Percentiles rank a stretch among this genome's conserved stretches.
These are phyloP conservation scores for Gossypium trilobum DNA, from an alignment of 441 rosid species.

Conservation along the genomic window DNA sequence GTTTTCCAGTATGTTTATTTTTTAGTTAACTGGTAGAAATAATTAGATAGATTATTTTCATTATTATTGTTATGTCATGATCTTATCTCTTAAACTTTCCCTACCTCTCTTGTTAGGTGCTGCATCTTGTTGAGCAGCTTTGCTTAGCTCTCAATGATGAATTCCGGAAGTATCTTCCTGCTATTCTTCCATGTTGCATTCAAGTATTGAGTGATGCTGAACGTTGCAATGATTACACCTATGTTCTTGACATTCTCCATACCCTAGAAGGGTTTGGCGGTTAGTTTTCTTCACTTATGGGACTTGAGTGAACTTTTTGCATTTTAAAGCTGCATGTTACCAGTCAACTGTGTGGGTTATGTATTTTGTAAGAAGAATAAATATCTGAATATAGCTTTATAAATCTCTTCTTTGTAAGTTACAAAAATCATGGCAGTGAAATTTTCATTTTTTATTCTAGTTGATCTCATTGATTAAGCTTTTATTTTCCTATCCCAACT, in stretches of 20 bases:
- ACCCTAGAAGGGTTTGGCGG: slow-evolving; percentile 97
- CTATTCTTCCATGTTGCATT: slow-evolving; percentile 91
- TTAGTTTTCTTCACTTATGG: slow-evolving; percentile 40
- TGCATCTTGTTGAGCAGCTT: slow-evolving; percentile 97
- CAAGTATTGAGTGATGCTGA: slow-evolving; percentile 97
- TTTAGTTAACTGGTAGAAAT: background rate
- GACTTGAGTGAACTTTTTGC: background rate
- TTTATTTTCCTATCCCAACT: background rate
- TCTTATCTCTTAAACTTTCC: slow-evolving; percentile 17
- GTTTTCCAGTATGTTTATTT: slow-evolving; percentile 60
- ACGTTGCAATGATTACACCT: slow-evolving; percentile 75
- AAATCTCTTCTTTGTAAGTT: background rate
- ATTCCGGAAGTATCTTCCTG: slow-evolving; percentile 90
- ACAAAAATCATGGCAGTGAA: background rate
- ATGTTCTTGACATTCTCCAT: slow-evolving; percentile 90
- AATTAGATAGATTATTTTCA: slow-evolving; percentile 11
- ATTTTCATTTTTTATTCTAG: background rate
- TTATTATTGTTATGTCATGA: slow-evolving; percentile 10
- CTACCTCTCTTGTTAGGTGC: slow-evolving; percentile 44
- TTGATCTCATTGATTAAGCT: background rate
- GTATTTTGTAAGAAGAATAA: slow-evolving; percentile 5
- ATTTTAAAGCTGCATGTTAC: background rate
- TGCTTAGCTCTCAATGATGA: slow-evolving; percentile 99
- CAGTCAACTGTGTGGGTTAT: background rate
- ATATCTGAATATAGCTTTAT: slow-evolving; percentile 5